Evolutionary conservation across 768 basidiomycete genomes (phyloP).

Genomic region (Termitomyces sp.): DNA sequence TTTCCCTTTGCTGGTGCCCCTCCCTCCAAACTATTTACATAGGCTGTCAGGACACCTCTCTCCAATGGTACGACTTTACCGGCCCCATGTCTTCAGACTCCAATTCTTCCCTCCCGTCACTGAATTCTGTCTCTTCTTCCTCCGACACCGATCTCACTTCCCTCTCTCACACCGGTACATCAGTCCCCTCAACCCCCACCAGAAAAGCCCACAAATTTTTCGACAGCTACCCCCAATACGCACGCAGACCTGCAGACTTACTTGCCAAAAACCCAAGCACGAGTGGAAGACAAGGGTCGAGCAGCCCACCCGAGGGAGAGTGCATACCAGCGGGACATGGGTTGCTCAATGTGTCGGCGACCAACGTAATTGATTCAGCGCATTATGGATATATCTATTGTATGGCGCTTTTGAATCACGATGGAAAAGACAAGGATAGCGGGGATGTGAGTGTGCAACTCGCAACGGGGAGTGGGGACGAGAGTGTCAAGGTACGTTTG

Average conservation of each 20-base stretch:
- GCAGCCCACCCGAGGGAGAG: slow-evolving; percentile 25
- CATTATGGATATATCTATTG: slow-evolving; percentile 96
- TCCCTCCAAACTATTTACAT: slow-evolving; percentile 68
- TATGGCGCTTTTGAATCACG: slow-evolving; percentile 40
- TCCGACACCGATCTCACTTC: slow-evolving; percentile 11
- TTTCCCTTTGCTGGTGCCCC: slow-evolving; percentile 77
- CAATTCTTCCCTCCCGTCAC: slow-evolving; percentile 4
- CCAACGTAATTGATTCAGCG: slow-evolving; percentile 79
- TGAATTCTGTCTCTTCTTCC: slow-evolving; percentile 8
- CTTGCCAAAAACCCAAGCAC: slow-evolving; percentile 49
- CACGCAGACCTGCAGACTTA: slow-evolving; percentile 63
- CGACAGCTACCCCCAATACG: slow-evolving; percentile 78
- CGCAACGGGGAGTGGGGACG: slow-evolving; percentile 88
- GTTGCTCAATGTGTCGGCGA: slow-evolving; percentile 51
- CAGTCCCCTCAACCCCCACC: slow-evolving; percentile 28
- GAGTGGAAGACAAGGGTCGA: slow-evolving; percentile 15
- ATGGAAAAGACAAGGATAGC: neutral
- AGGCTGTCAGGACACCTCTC: slow-evolving; percentile 89
- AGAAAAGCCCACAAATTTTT: slow-evolving; percentile 83
- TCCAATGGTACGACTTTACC: slow-evolving; percentile 80
- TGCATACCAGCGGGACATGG: slow-evolving; percentile 25
- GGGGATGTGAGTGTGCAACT: slow-evolving; percentile 37
- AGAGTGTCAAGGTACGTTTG: slow-evolving; percentile 67
- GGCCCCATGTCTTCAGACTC: slow-evolving; percentile 10
- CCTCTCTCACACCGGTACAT: slow-evolving; percentile 24